Evolutionary conservation across 1,139 yeast genomes (phyloP).

Genomic region (Zygosaccharomyces pseudobailii): DNA sequence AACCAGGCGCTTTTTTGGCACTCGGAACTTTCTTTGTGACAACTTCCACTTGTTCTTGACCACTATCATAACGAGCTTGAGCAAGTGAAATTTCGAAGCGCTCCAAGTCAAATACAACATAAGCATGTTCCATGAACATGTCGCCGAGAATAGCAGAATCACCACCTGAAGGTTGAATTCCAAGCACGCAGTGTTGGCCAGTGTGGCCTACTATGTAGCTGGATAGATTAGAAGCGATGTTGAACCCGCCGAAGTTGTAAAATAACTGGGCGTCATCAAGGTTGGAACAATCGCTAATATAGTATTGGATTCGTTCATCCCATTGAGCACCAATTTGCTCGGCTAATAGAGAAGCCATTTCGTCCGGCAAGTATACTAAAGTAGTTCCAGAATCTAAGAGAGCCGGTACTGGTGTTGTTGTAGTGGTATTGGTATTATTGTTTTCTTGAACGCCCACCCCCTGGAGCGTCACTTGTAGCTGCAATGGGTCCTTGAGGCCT

Average conservation of each 20-base stretch:
- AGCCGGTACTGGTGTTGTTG: conserved; percentile 6
- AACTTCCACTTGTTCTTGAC: conserved; percentile 5
- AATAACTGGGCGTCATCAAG: conserved; percentile 28
- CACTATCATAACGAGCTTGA: conserved; percentile 41
- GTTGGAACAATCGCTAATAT: conserved; percentile 12
- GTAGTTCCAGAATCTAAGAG: conserved; percentile 13
- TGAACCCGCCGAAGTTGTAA: conserved; percentile 48
- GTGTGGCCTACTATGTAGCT: conserved; percentile 31
- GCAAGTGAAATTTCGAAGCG: conserved; percentile 59
- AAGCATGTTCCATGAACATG: conserved; percentile 63
- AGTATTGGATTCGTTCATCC: conserved; percentile 7
- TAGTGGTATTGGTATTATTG: conserved; percentile 25
- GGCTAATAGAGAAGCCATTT: conserved; percentile 7
- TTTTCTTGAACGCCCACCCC: conserved; percentile 36
- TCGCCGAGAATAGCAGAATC: conserved; percentile 54
- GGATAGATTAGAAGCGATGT: conserved; percentile 43
- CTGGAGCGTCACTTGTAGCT: conserved; percentile 43
- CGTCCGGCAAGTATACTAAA: conserved; percentile 10
- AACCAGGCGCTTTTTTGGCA: conserved; percentile 12
- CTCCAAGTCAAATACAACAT: conserved; percentile 69
- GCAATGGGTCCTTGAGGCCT: conserved; percentile 37
- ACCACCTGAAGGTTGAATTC: conserved; percentile 16
- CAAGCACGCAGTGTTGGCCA: not conserved
- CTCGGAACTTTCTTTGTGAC: conserved; percentile 7
- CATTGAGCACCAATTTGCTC: conserved; percentile 8